These are phyloP conservation scores for Anisodus acutangulus DNA, from an alignment of 257 asterid genomes.

Conservation along the genomic window DNA sequence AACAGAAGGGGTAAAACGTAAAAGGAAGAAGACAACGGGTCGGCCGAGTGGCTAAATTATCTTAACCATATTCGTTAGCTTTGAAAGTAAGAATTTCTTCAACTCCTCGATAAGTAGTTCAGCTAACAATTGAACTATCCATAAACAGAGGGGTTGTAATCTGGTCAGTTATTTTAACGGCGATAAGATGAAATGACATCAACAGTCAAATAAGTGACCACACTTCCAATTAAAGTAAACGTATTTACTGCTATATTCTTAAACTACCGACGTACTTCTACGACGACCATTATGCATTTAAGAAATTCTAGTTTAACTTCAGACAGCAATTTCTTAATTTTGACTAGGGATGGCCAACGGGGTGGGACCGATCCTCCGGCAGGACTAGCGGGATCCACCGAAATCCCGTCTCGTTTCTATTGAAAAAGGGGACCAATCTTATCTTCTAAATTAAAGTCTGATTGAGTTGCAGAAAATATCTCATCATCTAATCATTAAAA, in stretches of 20 bases:
- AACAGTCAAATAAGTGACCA: neutral
- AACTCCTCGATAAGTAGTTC: neutral
- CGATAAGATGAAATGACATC: neutral
- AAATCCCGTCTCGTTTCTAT: too few species aligned
- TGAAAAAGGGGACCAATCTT: too few species aligned
- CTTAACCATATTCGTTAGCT: too few species aligned
- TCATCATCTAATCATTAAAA: too few species aligned
- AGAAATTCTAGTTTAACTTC: neutral
- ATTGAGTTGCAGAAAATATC: too few species aligned
- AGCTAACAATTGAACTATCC: neutral
- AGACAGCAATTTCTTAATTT: neutral
- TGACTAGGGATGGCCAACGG: too few species aligned
- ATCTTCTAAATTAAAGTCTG: too few species aligned
- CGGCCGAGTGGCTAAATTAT: neutral
- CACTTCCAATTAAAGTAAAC: slow-evolving; percentile 1
- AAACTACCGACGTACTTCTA: neutral
- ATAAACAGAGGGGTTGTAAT: neutral
- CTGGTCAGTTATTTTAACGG: neutral
- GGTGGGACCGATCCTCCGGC: too few species aligned
- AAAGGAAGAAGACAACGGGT: neutral
- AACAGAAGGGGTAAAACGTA: too few species aligned
- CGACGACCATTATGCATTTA: neutral
- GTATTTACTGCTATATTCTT: neutral
- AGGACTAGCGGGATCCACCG: too few species aligned
- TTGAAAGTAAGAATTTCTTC: neutral